Base-by-base conservation (phyloP, 192 early-diverging fungal genomes). In the Rhizoclosmatium globosum region DNA sequence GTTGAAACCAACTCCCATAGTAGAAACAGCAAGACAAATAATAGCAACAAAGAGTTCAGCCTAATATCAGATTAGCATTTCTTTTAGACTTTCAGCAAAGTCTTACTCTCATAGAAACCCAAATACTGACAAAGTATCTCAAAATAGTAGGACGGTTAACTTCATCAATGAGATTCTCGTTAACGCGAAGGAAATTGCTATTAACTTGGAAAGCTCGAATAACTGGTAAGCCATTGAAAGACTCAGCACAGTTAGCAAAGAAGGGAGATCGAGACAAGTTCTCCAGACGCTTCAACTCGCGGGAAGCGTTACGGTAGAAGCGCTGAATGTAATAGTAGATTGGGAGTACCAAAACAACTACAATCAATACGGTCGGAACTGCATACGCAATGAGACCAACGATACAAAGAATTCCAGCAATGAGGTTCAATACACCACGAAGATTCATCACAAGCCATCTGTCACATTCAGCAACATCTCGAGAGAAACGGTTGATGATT, bases 61-160 rank as follows among this genome's bases (percentile, higher is more conserved):
- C 50, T 53, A 53, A 53, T 53, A 13, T 53, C 50, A 15, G 38
- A 7, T 15, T 11, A 48, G 46, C 38, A 41, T 31, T 2, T n/a
- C 48, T 23, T 43, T 48, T 23, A 77, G 9, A 31, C 6, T 4
- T 3, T 43, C 76, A 9, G 42, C 67, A 46, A 67, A 70, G 2
- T 41, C 31, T 59, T 77, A 39, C 71, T 23, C 71, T 53, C 4
- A 48, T 66, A 21, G 58, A 39, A 31, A 75, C 42, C 94, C 94
- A 94, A 85, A 95, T 85, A 79, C 91, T 87, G 60, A 94, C 88
- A 81, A 88, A 94, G 17, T 93, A 90, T n/a, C 93, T 85, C 82
- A 95, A 93, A 83, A 94, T 92, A 57, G 82, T 86, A 11, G 77
- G 77, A 21, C 68, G 65, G 45, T 78, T 78, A 11, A 50, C 77